phyloP scores from a whole-genome alignment of 768 basidiomycete genomes.

The Imleria badia region DNA sequence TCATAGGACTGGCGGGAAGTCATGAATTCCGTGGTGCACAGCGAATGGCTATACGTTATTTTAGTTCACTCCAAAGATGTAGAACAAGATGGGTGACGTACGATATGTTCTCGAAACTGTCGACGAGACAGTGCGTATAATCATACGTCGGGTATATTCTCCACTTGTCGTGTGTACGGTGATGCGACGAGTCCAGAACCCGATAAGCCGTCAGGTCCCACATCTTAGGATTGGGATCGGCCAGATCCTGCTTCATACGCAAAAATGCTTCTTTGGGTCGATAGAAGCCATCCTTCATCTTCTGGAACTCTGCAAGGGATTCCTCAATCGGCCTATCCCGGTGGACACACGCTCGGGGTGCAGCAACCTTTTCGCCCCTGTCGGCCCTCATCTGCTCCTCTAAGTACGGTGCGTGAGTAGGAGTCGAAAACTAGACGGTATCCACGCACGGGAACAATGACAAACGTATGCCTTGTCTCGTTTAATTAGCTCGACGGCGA shows the following conservation, averaged over 20 bases:
- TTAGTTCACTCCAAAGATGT: neutral
- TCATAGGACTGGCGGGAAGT: conserved; percentile 96
- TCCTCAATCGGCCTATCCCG: conserved; percentile 83
- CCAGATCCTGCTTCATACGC: conserved; percentile 96
- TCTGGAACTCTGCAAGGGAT: conserved; percentile 84
- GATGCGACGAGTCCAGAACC: conserved; percentile 86
- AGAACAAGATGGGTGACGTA: conserved; percentile 43
- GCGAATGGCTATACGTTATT: conserved; percentile 69
- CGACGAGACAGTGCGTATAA: conserved; percentile 96
- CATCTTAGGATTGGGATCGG: conserved; percentile 96
- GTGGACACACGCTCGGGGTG: conserved; percentile 83
- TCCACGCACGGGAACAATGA: conserved; percentile 84
- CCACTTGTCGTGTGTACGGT: conserved; percentile 92
- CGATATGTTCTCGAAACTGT: conserved; percentile 99
- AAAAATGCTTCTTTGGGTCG: conserved; percentile 89
- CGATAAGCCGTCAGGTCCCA: conserved; percentile 99
- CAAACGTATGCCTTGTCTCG: conserved; percentile 94
- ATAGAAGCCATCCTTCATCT: conserved; percentile 90
- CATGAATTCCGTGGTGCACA: conserved; percentile 96
- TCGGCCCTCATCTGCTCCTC: conserved; percentile 91
- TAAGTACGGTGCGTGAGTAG: conserved; percentile 31
- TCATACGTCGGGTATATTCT: conserved; percentile 98
- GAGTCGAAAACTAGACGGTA: neutral
- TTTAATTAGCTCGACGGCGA: conserved; percentile 86
- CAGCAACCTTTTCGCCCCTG: conserved; percentile 81